Evolutionary conservation across 371 early-diverging fungal species (phyloP).

Genomic region (Thermomucor indicae-seudaticae): DNA sequence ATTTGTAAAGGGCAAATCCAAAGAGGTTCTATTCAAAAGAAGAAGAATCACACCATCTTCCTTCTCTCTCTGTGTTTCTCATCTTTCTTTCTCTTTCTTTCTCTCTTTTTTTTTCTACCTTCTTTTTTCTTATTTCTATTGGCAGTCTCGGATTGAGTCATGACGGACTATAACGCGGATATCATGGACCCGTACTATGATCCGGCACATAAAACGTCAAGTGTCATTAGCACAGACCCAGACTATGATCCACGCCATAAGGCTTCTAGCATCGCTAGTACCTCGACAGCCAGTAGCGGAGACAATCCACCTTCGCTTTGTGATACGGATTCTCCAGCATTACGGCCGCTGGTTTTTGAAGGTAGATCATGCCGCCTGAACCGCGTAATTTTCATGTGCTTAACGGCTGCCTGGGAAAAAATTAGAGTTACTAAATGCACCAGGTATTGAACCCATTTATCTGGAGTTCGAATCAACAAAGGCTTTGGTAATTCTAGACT

Average conservation of each 20-base stretch:
- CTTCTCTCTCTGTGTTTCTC: conserved; percentile 4
- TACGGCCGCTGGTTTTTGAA: conserved; percentile 9
- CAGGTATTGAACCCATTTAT: background rate
- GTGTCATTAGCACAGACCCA: conserved; percentile 11
- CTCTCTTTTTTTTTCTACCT: conserved; percentile 9
- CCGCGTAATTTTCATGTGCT: no score
- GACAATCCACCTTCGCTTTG: conserved; percentile 17
- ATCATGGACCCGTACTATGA: no score
- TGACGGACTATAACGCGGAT: conserved; percentile 19
- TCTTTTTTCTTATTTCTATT: conserved; percentile 1
- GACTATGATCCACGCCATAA: conserved; percentile 14
- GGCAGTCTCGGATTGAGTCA: background rate
- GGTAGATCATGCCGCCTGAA: no score
- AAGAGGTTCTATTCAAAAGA: background rate
- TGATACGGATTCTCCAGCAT: conserved; percentile 11
- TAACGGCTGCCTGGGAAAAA: no score
- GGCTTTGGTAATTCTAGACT: conserved; percentile 32
- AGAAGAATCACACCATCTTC: background rate
- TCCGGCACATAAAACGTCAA: conserved; percentile 23
- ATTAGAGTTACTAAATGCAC: background rate
- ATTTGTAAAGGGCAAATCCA: conserved; percentile 1
- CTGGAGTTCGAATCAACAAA: conserved; percentile 34
- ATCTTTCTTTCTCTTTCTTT: conserved; percentile 5
- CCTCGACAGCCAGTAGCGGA: conserved; percentile 10
- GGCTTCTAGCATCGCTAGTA: conserved; percentile 14